These are phyloP conservation scores for Ceratocystis ficicola DNA, from an alignment of 2,329 filamentous ascomycete species.

Conservation along the genomic window DNA sequence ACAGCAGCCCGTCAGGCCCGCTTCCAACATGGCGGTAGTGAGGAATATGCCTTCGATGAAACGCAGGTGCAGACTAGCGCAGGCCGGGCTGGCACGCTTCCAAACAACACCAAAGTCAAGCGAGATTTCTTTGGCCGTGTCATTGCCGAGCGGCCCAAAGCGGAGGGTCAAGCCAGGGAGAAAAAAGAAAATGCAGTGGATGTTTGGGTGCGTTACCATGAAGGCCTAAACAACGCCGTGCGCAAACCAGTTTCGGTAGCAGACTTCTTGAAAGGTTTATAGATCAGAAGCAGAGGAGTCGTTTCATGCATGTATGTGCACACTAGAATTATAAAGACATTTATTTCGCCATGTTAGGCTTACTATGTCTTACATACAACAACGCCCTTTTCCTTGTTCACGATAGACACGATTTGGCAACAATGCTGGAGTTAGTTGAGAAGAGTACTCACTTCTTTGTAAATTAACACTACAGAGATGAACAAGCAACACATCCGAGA, in stretches of 20 bases:
- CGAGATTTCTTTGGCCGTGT: slow-evolving; percentile 78
- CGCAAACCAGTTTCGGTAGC: slow-evolving; percentile 71
- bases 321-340: neutral
- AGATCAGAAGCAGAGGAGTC: slow-evolving; percentile 20
- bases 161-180: slow-evolving; percentile 28
- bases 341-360: neutral
- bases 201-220: slow-evolving; percentile 81
- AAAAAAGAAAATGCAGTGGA: slow-evolving; percentile 37
- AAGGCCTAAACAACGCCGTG: slow-evolving; percentile 86
- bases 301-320: neutral
- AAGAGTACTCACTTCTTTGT: neutral
- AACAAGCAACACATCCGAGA: neutral
- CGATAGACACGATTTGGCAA: neutral
- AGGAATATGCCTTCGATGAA: slow-evolving; percentile 32
- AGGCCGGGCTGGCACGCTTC: slow-evolving; percentile 22
- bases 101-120: slow-evolving; percentile 39
- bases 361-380: neutral
- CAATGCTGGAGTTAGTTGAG: neutral
- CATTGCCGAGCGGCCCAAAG: slow-evolving; percentile 34
- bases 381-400: neutral
- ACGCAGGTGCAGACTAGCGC: slow-evolving; percentile 25
- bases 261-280: slow-evolving; percentile 62
- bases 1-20: slow-evolving; percentile 54
- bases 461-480: slow-evolving; percentile 5
- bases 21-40: slow-evolving; percentile 41